Evolutionary conservation across 257 asterid genomes (phyloP).

Genomic region (Anisodus tanguticus): DNA sequence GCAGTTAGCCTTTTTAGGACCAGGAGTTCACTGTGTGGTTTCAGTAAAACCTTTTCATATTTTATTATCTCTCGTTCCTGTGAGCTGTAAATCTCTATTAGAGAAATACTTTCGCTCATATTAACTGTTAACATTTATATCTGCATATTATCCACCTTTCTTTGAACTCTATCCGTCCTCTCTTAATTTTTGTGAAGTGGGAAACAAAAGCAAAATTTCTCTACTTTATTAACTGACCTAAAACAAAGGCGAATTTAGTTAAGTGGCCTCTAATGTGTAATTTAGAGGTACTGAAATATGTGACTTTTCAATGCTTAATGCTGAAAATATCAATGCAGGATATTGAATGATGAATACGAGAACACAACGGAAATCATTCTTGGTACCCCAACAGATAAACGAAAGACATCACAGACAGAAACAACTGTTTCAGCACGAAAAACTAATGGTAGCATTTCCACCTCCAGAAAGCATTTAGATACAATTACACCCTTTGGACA

Average conservation of each 20-base stretch:
- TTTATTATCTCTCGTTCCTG: not conserved
- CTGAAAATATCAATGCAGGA: constrained; percentile 48
- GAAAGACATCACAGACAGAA: constrained; percentile 39
- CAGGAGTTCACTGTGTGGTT: constrained; percentile 5
- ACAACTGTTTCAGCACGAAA: constrained; percentile 56
- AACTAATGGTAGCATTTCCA: constrained; percentile 59
- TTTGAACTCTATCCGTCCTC: constrained; percentile 2
- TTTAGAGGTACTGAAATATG: not conserved
- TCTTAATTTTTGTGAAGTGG: not conserved
- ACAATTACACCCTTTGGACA: constrained; percentile 88
- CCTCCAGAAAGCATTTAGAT: constrained; percentile 57
- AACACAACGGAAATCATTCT: constrained; percentile 54
- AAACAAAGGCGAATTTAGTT: not conserved
- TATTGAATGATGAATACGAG: constrained; percentile 60
- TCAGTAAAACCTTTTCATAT: not conserved
- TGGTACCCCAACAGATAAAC: constrained; percentile 59
- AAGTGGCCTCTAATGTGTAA: constrained; percentile 7
- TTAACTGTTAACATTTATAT: not conserved
- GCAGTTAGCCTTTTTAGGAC: not conserved
- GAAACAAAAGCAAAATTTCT: constrained; percentile 9
- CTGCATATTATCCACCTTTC: constrained; percentile 10
- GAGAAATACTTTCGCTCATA: not conserved
- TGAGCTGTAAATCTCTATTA: not conserved
- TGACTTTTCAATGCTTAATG: not conserved
- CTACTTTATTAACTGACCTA: not conserved